Evolutionary conservation across 805 yeast genomes (phyloP), one percentile per base, ranked within the genome.

Genomic region (Ogataea kodamae): DNA sequence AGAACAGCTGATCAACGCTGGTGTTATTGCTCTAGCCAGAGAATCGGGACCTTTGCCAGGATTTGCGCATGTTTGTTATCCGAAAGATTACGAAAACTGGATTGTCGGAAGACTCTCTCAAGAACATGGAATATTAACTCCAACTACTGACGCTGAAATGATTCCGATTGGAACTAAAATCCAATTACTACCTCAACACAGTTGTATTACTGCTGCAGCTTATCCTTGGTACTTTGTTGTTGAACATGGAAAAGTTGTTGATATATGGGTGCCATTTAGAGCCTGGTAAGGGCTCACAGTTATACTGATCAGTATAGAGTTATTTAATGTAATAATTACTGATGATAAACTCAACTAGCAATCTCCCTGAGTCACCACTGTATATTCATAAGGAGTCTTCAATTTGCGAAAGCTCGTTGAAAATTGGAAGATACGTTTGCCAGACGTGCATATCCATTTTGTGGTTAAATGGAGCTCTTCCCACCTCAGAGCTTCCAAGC

Each of bases 71-170:
- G 18, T 59, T 8, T 19, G 24, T 9, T 39, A 40, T 4, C 69
- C 72, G 1, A 45, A 57, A 9, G 62, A 63, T 1, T 73, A 64
- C 46, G 72, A 68, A 5, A 61, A 68, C 27, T 83, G 89, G 89
- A 55, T 58, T 28, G 75, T 84, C 9, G 82, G 76, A 21, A 66
- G 88, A 45, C 56, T 84, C 28, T 75, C 84, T 36, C 92, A 84
- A 54, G 94, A 84, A 49, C 94, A 84, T 52, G 94, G 92, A 8
- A 77, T 84, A 24, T 57, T 83, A 30, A 64, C 61, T n/a, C 78
- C 84, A 3, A 43, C 54, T 10, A 54, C 52, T 5, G 59, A 55
- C 2, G 29, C 30, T 4, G 33, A 57, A 25, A 54, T 75, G 49
- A 62, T 75, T 15, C 78, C 78, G 15, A 44, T 60, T 19, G 87